Base-by-base conservation (phyloP, 129 eudicot genomes). In the Saposhnikovia divaricata region DNA sequence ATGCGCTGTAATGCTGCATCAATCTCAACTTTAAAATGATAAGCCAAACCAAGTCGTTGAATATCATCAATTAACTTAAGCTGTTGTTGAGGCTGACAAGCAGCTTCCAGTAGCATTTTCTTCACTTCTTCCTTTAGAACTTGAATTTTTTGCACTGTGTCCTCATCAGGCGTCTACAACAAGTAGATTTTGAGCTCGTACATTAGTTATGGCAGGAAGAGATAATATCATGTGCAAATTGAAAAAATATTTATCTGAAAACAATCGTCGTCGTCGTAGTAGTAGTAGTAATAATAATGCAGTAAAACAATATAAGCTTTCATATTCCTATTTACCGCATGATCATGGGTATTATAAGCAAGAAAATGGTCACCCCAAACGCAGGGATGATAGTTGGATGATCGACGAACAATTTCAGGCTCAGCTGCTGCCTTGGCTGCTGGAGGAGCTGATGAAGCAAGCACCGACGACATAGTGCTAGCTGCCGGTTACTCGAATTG, bases 311-410 rank as follows among this genome's bases (percentile, higher is more conserved):
- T 31, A 1, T 19, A 1, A 57, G 34, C 0, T 31, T 23, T 25
- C 34, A 31, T 31, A 1, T 34, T 34, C 2, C 6, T 23, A 65
- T 27, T 9, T 65, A 65, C 70, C 72, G 39, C 72, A 27, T 65
- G 74, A 15, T 34, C 44, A 69, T n/a, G 21, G 45, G 43, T 38
- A 40, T 16, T 18, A 9, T 38, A 71, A 2, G 75, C n/a, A 71
- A 71, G 75, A 18, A 71, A 71, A 18, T 71, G 48, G 75, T 71
- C 75, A 19, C 47, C 75, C 75, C 75, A 71, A 40, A 39, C 11
- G 75, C 75, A 34, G 9, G 75, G 75, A 18, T 71, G 75, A 39
- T 39, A 71, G 39, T 71, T 71, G 0, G 28, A 23, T 2, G 75
- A 38, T 28, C 75, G 47, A 8, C 75, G 75, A 40, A 71, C 75